phyloP scores from a whole-genome alignment of 148 eudicot species.

The Fagopyrum tataricum region DNA sequence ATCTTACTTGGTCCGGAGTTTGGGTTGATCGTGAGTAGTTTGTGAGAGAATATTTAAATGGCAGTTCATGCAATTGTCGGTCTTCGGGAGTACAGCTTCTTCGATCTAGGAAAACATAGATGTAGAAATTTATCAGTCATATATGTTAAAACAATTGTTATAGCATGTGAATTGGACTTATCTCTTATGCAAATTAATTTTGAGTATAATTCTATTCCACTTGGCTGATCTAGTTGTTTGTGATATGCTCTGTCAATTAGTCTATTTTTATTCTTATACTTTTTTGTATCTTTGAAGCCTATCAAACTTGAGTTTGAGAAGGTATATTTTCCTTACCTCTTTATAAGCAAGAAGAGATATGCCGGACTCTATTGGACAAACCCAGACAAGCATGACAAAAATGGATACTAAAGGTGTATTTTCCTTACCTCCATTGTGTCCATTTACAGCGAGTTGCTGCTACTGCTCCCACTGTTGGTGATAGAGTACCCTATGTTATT shows the following conservation, averaged over 20 bases:
- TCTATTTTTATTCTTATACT: not conserved
- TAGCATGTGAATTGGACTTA: not conserved
- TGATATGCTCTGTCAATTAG: not conserved
- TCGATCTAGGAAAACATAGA: not conserved
- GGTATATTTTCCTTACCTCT: constrained; percentile 85
- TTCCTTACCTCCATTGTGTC: not conserved
- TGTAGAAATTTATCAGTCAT: not conserved
- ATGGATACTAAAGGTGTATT: constrained; percentile 91
- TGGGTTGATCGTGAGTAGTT: not conserved
- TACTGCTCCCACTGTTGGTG: constrained; percentile 97
- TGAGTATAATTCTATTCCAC: not conserved
- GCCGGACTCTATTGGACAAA: constrained; percentile 97
- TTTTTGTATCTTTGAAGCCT: constrained; percentile 47
- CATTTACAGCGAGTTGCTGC: constrained; percentile 86
- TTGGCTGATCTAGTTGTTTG: not conserved
- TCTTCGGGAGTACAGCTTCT: not conserved
- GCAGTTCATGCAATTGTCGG: not conserved
- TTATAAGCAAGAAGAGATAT: constrained; percentile 97
- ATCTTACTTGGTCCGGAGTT: not conserved
- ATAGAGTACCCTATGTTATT: constrained; percentile 96
- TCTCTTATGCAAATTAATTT: not conserved
- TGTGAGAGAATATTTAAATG: not conserved
- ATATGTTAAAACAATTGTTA: not conserved
- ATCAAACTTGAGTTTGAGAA: constrained; percentile 97
- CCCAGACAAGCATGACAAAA: constrained; percentile 76